Evolutionary conservation across 805 yeast genomes (phyloP).

Genomic region (Cyberlindnera amylophila): DNA sequence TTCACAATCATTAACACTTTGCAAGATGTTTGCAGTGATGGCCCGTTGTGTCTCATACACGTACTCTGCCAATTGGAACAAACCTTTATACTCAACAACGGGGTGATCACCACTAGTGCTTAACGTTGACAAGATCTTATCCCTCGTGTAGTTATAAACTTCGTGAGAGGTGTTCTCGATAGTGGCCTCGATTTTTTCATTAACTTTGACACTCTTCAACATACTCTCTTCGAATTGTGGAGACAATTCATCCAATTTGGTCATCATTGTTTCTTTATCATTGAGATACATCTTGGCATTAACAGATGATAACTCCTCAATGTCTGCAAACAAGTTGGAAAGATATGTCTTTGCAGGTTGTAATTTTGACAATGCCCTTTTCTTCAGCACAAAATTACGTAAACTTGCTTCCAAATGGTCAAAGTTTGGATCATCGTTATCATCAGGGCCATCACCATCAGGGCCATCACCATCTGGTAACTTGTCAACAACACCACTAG

Average conservation of each 20-base stretch:
- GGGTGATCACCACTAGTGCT: slow-evolving; percentile 45
- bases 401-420: slow-evolving; percentile 82
- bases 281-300: slow-evolving; percentile 53
- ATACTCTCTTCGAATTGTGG: slow-evolving; percentile 61
- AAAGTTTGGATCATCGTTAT: slow-evolving; percentile 54
- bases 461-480: slow-evolving; percentile 33
- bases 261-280: slow-evolving; percentile 45
- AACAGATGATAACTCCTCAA: slow-evolving; percentile 53
- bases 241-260: slow-evolving; percentile 50
- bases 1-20: slow-evolving; percentile 64
- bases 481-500: slow-evolving; percentile 42
- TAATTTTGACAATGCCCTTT: slow-evolving; percentile 81
- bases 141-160: slow-evolving; percentile 59
- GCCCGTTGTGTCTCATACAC: slow-evolving; percentile 65
- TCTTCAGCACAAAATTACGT: slow-evolving; percentile 82
- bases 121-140: slow-evolving; percentile 49
- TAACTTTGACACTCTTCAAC: slow-evolving; percentile 47
- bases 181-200: slow-evolving; percentile 55
- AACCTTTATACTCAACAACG: slow-evolving; percentile 55
- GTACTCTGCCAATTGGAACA: slow-evolving; percentile 62
- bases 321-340: slow-evolving; percentile 62
- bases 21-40: slow-evolving; percentile 61
- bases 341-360: slow-evolving; percentile 92
- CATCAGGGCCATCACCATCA: slow-evolving; percentile 35
- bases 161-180: slow-evolving; percentile 58